A percentile compares a stretch with the other conserved stretches of the same genome.
These are phyloP conservation scores for Escovopsis sp. DNA, from an alignment of 2,329 filamentous ascomycete species.

Conservation along the genomic window DNA sequence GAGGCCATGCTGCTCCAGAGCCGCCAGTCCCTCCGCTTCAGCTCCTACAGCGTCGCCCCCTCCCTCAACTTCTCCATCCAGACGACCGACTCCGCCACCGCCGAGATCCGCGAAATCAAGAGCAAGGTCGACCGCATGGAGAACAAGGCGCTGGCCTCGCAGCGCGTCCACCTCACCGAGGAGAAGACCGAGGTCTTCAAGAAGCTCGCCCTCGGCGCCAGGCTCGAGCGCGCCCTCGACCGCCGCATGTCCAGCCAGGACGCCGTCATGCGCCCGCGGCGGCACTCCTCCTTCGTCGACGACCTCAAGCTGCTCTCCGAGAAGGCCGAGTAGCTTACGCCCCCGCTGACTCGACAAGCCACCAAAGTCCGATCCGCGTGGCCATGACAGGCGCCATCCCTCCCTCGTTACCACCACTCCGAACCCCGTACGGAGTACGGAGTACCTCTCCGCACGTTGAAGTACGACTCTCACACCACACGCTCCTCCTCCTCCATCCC, in stretches of 20 bases:
- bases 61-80: conserved; percentile 42
- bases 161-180: conserved; percentile 55
- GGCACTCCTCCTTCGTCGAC: not conserved
- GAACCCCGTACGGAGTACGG: no score
- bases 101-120: conserved; percentile 54
- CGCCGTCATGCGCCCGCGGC: conserved; percentile 54
- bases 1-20: conserved; percentile 20
- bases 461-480: no score
- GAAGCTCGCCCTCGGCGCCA: conserved; percentile 78
- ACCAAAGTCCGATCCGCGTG: not conserved
- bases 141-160: conserved; percentile 69
- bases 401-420: no score
- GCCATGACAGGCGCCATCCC: no score
- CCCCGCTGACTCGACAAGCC: conserved; percentile 1
- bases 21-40: conserved; percentile 40
- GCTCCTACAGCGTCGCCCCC: conserved; percentile 44
- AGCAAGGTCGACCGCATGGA: conserved; percentile 74
- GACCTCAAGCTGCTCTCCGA: not conserved
- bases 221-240: conserved; percentile 75
- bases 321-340: not conserved
- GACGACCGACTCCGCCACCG: conserved; percentile 37
- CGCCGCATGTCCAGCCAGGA: conserved; percentile 81
- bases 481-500: no score
- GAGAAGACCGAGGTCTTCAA: conserved; percentile 70
- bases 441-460: no score